These are phyloP conservation scores for Alternaria brassicicola DNA, from an alignment of 2,329 filamentous ascomycete genomes.

Conservation along the genomic window DNA sequence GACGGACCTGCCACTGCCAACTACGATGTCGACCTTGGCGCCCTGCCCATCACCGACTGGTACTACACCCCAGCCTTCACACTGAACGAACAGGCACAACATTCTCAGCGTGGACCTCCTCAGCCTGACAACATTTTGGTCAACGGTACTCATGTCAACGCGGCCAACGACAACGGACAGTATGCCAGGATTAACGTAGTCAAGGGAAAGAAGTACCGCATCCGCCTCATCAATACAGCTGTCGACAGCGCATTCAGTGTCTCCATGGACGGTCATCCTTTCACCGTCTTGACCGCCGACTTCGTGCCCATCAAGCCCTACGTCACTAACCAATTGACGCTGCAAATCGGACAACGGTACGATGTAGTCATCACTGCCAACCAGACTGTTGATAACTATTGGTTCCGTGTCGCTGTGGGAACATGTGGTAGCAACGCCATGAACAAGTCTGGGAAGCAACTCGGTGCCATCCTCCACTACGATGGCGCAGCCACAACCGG, in stretches of 20 bases:
- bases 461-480: slow-evolving; percentile 52
- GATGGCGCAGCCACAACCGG: slow-evolving; percentile 36
- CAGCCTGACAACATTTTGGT: slow-evolving; percentile 55
- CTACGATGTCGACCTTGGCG: slow-evolving; percentile 66
- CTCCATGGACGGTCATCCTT: slow-evolving; percentile 49
- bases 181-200: slow-evolving; percentile 45
- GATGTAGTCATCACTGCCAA: slow-evolving; percentile 56
- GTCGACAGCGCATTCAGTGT: slow-evolving; percentile 43
- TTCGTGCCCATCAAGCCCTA: slow-evolving; percentile 53
- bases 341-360: slow-evolving; percentile 51
- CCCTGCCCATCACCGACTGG: slow-evolving; percentile 68
- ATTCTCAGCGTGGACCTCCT: slow-evolving; percentile 44
- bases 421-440: slow-evolving; percentile 41
- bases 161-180: slow-evolving; percentile 44
- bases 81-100: slow-evolving; percentile 40
- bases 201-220: slow-evolving; percentile 61
- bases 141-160: slow-evolving; percentile 62
- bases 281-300: slow-evolving; percentile 52
- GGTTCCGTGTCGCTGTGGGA: slow-evolving; percentile 53
- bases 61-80: slow-evolving; percentile 53
- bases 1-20: slow-evolving; percentile 53
- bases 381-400: slow-evolving; percentile 53
- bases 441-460: slow-evolving; percentile 33
- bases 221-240: slow-evolving; percentile 63
- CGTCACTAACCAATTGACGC: slow-evolving; percentile 41